Evolutionary conservation across 177 flowering plant species (phyloP).

Genomic region (Vitis hybrid): DNA sequence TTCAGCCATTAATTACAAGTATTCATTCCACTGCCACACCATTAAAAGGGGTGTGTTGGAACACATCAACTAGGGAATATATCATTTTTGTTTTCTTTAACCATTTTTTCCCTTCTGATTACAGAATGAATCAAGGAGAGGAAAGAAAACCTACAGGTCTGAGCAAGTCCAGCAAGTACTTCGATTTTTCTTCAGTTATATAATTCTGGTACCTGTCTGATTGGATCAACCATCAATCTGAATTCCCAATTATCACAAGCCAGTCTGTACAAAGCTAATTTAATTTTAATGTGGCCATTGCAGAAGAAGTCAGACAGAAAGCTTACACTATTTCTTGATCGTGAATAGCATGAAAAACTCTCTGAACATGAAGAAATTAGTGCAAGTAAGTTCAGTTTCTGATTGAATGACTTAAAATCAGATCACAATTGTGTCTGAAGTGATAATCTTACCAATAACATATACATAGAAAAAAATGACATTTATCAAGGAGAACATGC

Average conservation of each 20-base stretch:
- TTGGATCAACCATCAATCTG: conserved; percentile 9
- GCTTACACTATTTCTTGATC: conserved; percentile 66
- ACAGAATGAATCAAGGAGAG: neutral
- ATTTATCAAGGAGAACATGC: neutral
- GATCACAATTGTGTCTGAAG: neutral
- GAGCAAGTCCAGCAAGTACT: conserved; percentile 51
- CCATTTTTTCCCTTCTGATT: neutral
- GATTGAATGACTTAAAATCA: neutral
- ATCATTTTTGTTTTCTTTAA: too few species aligned
- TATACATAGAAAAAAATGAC: neutral
- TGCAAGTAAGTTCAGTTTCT: conserved; percentile 8
- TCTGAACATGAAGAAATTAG: conserved; percentile 43
- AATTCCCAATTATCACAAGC: neutral
- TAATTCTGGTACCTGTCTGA: conserved; percentile 84
- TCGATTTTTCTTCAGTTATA: conserved; percentile 65
- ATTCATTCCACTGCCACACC: too few species aligned
- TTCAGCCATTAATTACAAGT: too few species aligned
- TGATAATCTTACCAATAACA: conserved; percentile 1
- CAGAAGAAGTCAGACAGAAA: conserved; percentile 13
- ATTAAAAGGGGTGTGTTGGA: too few species aligned
- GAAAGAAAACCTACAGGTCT: conserved; percentile 59
- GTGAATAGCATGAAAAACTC: conserved; percentile 35
- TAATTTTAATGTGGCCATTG: neutral
- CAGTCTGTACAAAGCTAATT: neutral
- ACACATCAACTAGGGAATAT: too few species aligned